phyloP scores from a whole-genome alignment of 805 yeast species.

The Tetrapisispora arboricola region DNA sequence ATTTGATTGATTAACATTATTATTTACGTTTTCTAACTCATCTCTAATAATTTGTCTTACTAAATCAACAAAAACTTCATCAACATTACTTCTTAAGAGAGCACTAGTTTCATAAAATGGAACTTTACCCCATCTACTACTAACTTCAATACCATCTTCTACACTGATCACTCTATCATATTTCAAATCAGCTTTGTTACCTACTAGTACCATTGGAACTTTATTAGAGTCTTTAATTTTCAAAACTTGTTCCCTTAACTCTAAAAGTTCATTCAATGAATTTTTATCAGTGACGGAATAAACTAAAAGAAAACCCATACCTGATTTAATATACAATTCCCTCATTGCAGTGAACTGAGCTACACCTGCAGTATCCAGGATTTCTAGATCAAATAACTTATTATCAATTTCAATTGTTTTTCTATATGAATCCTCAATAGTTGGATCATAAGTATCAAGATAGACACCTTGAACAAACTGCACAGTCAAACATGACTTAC shows the following conservation, averaged over 20 bases:
- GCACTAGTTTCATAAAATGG: constrained; percentile 94
- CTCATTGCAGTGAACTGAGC: constrained; percentile 96
- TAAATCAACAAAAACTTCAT: constrained; percentile 80
- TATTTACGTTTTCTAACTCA: constrained; percentile 20
- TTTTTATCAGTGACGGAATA: constrained; percentile 72
- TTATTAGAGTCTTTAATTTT: constrained; percentile 64
- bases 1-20: constrained; percentile 1
- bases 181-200: constrained; percentile 80
- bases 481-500: constrained; percentile 87
- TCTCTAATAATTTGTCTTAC: constrained; percentile 66
- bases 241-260: constrained; percentile 73
- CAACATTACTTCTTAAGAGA: constrained; percentile 79
- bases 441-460: constrained; percentile 89
- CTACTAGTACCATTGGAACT: constrained; percentile 85
- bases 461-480: constrained; percentile 87
- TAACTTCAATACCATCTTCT: constrained; percentile 73
- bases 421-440: constrained; percentile 91
- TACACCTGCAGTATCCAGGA: constrained; percentile 86
- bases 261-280: constrained; percentile 67
- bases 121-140: constrained; percentile 78
- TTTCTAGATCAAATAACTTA: constrained; percentile 75
- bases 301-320: constrained; percentile 82
- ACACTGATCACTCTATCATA: constrained; percentile 66
- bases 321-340: constrained; percentile 76
- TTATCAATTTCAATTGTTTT: constrained; percentile 85